Percentiles rank a stretch among this genome's conserved stretches.
Evolutionary conservation across 169 alveolate genomes (phyloP).

Genomic region (Plasmodium sp.): DNA sequence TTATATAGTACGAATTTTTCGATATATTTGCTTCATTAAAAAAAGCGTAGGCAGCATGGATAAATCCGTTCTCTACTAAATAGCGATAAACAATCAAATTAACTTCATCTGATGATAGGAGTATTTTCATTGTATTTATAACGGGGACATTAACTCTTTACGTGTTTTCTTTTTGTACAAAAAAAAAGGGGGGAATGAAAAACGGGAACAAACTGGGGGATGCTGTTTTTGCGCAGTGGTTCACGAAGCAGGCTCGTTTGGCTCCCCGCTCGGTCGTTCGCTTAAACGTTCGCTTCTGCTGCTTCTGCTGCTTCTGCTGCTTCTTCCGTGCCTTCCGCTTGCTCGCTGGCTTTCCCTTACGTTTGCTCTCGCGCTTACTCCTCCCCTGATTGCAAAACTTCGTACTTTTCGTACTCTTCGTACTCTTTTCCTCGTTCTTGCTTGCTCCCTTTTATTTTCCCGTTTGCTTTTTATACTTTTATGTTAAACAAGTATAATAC

Average conservation of each 20-base stretch:
- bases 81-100: constrained; percentile 90
- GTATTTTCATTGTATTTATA: constrained; percentile 86
- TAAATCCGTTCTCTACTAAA: constrained; percentile 90
- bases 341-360: not conserved
- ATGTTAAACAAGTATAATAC: not conserved
- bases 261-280: not conserved
- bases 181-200: constrained; percentile 1
- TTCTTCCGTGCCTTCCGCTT: not conserved
- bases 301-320: not conserved
- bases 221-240: not conserved
- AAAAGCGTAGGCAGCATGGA: constrained; percentile 90
- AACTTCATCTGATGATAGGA: constrained; percentile 91
- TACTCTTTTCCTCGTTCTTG: not conserved
- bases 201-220: not conserved
- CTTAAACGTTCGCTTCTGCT: not conserved
- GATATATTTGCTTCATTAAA: constrained; percentile 87
- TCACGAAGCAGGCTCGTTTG: not conserved
- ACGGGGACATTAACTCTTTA: not conserved
- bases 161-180: constrained; percentile 2
- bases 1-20: constrained; percentile 85
- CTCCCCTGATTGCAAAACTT: not conserved
- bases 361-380: not conserved
- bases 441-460: not conserved
- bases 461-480: not conserved
- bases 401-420: not conserved